Evolutionary conservation across 208 protist genomes (phyloP).

Genomic region (Trypanosoma vivax): DNA sequence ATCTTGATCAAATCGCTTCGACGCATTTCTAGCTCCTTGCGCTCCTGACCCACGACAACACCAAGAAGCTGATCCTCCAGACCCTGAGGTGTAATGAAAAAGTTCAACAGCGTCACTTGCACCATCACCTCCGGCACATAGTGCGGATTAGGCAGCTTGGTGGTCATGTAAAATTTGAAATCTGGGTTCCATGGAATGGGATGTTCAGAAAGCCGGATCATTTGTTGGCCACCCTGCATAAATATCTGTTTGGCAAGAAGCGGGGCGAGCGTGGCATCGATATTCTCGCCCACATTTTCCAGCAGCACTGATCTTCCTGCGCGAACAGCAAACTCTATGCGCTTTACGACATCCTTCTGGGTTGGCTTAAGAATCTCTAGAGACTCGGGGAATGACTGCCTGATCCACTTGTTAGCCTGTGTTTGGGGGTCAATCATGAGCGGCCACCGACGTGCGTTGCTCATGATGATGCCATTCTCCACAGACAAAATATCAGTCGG

Average conservation of each 20-base stretch:
- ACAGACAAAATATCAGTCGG: slow-evolving; percentile 94
- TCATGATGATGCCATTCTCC: slow-evolving; percentile 97
- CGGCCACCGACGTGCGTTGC: slow-evolving; percentile 93
- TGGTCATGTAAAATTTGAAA: slow-evolving; percentile 99
- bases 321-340: slow-evolving; percentile 92
- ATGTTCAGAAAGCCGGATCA: slow-evolving; percentile 97
- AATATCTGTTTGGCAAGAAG: slow-evolving; percentile 94
- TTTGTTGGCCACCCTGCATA: slow-evolving; percentile 86
- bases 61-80: slow-evolving; percentile 98
- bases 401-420: slow-evolving; percentile 98
- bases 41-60: slow-evolving; percentile 95
- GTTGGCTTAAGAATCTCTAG: slow-evolving; percentile 95
- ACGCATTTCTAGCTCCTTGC: slow-evolving; percentile 94
- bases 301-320: slow-evolving; percentile 93
- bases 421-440: slow-evolving; percentile 99
- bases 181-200: slow-evolving; percentile 93
- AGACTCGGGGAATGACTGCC: slow-evolving; percentile 91
- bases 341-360: slow-evolving; percentile 94
- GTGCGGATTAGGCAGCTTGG: slow-evolving; percentile 96
- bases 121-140: slow-evolving; percentile 96
- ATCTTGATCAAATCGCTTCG: slow-evolving; percentile 93
- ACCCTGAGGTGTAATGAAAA: slow-evolving; percentile 96
- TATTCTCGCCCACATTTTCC: slow-evolving; percentile 93
- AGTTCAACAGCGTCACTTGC: slow-evolving; percentile 98
- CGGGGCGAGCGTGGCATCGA: slow-evolving; percentile 95